Evolutionary conservation across 2,329 filamentous ascomycete genomes (phyloP).

Genomic region (Cercospora zeae-maydis): DNA sequence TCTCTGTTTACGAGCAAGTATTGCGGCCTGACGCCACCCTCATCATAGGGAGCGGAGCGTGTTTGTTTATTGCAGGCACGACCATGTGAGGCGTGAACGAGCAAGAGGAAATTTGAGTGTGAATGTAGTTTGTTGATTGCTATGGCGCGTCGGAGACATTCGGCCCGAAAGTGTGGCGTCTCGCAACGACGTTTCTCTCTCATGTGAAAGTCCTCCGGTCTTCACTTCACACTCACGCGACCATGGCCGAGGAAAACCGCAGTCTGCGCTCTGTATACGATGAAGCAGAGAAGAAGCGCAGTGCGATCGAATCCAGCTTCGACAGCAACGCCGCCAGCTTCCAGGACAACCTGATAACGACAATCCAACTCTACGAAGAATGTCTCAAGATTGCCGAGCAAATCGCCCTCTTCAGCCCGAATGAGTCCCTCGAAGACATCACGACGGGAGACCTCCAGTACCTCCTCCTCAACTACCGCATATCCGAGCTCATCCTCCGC

Average conservation of each 20-base stretch:
- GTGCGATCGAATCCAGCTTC: slow-evolving; percentile 58
- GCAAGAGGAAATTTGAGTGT: not conserved
- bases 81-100: not conserved
- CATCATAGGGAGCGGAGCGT: not conserved
- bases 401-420: slow-evolving; percentile 81
- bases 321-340: slow-evolving; percentile 64
- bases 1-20: not conserved
- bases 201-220: slow-evolving; percentile 1
- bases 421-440: slow-evolving; percentile 85
- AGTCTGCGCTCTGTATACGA: slow-evolving; percentile 53
- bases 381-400: slow-evolving; percentile 66
- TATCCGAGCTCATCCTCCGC: slow-evolving; percentile 75
- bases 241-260: slow-evolving; percentile 48
- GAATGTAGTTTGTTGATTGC: not conserved
- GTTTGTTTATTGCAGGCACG: not conserved
- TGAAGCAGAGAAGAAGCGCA: slow-evolving; percentile 54
- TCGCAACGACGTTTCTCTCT: not conserved
- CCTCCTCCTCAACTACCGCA: slow-evolving; percentile 70
- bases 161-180: not conserved
- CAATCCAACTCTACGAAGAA: slow-evolving; percentile 69
- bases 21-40: not conserved
- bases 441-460: slow-evolving; percentile 80
- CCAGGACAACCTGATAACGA: slow-evolving; percentile 62
- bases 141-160: not conserved
- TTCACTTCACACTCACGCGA: slow-evolving; percentile 1